These are phyloP conservation scores for Aspergillus persii DNA, from an alignment of 2,329 filamentous ascomycete species.

Conservation along the genomic window DNA sequence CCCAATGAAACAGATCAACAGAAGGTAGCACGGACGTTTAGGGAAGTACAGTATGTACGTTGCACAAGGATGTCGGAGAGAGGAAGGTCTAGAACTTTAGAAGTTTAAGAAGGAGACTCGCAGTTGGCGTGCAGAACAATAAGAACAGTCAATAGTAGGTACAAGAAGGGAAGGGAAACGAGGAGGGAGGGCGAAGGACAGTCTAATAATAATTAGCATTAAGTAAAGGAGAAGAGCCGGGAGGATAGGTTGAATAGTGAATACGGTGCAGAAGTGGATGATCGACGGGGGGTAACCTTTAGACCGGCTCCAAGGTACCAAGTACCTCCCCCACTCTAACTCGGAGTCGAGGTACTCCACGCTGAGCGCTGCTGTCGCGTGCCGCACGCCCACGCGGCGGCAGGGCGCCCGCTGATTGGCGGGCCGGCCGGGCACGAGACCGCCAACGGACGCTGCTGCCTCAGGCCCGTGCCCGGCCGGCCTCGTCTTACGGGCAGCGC, in stretches of 20 bases:
- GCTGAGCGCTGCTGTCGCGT: slow-evolving; percentile 27
- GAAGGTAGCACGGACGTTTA: not conserved
- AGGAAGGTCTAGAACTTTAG: too few species aligned
- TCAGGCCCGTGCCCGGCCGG: slow-evolving; percentile 18
- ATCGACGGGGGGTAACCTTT: slow-evolving; percentile 1
- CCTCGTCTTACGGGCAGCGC: slow-evolving; percentile 13
- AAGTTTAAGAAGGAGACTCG: not conserved
- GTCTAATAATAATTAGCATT: not conserved
- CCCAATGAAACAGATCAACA: not conserved
- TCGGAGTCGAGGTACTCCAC: too few species aligned
- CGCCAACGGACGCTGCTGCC: slow-evolving; percentile 11
- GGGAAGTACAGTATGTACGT: not conserved
- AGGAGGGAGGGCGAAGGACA: not conserved
- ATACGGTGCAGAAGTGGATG: not conserved
- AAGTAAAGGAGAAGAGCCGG: slow-evolving; percentile 6
- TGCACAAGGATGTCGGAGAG: not conserved
- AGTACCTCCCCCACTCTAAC: not conserved
- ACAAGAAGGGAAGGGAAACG: not conserved
- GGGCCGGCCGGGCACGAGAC: slow-evolving; percentile 23
- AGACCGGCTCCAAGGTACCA: not conserved
- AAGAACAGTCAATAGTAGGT: not conserved
- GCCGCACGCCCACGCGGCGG: slow-evolving; percentile 34
- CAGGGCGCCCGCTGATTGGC: slow-evolving; percentile 27
- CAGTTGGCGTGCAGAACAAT: not conserved
- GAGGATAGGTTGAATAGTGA: not conserved